Evolutionary conservation across 495 filamentous ascomycete genomes (phyloP).

Genomic region (Penicillium diatomitis): DNA sequence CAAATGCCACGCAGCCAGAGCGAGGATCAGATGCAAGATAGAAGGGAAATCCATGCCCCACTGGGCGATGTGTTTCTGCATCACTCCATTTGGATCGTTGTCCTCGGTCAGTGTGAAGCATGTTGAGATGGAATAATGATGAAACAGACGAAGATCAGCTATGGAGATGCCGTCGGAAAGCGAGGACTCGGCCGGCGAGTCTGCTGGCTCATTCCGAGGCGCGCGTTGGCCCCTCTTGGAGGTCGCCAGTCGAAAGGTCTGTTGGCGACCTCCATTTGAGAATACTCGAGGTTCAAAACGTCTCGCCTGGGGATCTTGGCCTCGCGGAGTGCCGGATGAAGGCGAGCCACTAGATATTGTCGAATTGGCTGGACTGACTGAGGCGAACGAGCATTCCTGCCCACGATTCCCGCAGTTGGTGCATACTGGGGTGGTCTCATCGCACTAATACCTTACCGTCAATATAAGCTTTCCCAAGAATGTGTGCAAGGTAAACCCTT

Average conservation of each 20-base stretch:
- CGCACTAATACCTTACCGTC: constrained; percentile 19
- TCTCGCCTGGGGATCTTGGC: not conserved
- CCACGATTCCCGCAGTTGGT: constrained; percentile 21
- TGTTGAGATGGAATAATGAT: constrained; percentile 28
- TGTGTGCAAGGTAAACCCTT: not conserved
- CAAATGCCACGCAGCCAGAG: constrained; percentile 36
- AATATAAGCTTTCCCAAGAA: not conserved
- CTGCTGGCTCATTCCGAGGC: not conserved
- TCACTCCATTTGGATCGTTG: constrained; percentile 18
- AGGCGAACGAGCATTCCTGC: constrained; percentile 18
- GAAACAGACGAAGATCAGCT: constrained; percentile 28
- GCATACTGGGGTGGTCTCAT: constrained; percentile 26
- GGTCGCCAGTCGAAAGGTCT: constrained; percentile 5
- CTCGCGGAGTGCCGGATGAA: not conserved
- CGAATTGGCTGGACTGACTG: not conserved
- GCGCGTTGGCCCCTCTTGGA: not conserved
- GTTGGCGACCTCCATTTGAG: constrained; percentile 3
- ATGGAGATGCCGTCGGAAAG: constrained; percentile 17
- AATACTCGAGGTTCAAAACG: constrained; percentile 21
- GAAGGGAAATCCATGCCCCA: constrained; percentile 35
- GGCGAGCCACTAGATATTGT: not conserved
- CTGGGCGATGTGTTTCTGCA: constrained; percentile 29
- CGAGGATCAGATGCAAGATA: constrained; percentile 37
- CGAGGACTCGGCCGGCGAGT: constrained; percentile 2
- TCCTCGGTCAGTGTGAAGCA: constrained; percentile 22